Percentiles rank a stretch among this genome's conserved stretches.
These are phyloP conservation scores for Parsonsia alboflavescens DNA, from an alignment of 257 asterid genomes.

Conservation along the genomic window DNA sequence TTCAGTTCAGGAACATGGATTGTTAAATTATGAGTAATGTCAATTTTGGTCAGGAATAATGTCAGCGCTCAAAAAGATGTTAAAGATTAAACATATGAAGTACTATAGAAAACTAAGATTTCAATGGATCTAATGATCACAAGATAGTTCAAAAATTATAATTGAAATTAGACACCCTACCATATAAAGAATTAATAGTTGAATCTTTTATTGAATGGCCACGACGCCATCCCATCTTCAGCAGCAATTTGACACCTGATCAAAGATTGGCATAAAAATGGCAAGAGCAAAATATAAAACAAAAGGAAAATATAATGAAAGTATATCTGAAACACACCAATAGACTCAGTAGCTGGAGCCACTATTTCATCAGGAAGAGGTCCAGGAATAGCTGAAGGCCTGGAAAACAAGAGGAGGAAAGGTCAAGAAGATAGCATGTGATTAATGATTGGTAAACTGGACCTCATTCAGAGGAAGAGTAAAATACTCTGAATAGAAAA, in stretches of 20 bases:
- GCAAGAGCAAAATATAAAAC: slow-evolving; percentile 6
- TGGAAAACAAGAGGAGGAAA: slow-evolving; percentile 22
- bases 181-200: slow-evolving; percentile 46
- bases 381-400: slow-evolving; percentile 95
- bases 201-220: slow-evolving; percentile 80
- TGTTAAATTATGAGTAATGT: neutral
- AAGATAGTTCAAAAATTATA: neutral
- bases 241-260: slow-evolving; percentile 75
- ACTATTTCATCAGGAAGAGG: slow-evolving; percentile 89
- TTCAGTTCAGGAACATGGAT: neutral
- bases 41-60: neutral
- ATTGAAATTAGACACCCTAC: slow-evolving; percentile 30
- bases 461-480: no score
- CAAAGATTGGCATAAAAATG: slow-evolving; percentile 16
- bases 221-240: slow-evolving; percentile 97
- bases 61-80: neutral
- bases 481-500: neutral
- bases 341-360: slow-evolving; percentile 71
- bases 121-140: slow-evolving; percentile 4
- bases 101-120: neutral
- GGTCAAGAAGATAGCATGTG: neutral
- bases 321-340: slow-evolving; percentile 49
- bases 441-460: neutral
- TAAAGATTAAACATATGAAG: neutral
- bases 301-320: slow-evolving; percentile 3